These are phyloP conservation scores for Rhodotorula sp. DNA, from an alignment of 1,284 basidiomycete genomes.

Conservation along the genomic window DNA sequence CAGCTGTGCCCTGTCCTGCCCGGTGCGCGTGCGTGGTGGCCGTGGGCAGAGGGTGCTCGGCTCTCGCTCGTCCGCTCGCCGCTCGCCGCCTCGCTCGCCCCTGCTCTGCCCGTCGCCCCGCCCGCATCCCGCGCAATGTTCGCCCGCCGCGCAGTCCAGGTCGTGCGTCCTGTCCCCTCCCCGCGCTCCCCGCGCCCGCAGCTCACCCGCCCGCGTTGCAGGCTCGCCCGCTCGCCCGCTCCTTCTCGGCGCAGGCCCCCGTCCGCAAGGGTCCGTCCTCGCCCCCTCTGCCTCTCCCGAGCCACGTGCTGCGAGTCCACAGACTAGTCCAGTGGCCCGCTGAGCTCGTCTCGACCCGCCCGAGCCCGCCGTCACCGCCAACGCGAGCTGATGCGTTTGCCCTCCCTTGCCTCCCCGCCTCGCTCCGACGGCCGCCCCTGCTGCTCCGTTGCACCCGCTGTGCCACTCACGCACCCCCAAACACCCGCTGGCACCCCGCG, in stretches of 20 bases:
- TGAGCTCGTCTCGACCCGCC: not conserved
- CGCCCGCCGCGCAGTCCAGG: constrained; percentile 30
- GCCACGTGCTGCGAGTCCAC: no score
- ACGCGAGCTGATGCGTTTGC: not conserved
- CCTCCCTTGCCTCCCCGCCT: not conserved
- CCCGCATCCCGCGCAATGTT: constrained; percentile 23
- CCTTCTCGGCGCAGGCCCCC: constrained; percentile 29
- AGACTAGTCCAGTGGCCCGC: not conserved
- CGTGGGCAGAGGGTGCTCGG: not conserved
- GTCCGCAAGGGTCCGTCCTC: constrained; percentile 39
- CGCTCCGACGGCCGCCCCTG: not conserved
- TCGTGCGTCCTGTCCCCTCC: constrained; percentile 10
- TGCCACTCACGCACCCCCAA: not conserved
- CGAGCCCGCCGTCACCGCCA: no score
- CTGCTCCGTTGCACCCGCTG: not conserved
- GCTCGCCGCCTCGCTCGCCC: not conserved
- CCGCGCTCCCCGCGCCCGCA: not conserved
- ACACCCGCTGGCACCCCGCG: not conserved
- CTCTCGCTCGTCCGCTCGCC: not conserved
- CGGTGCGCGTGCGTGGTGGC: not conserved
- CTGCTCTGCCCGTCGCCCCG: not conserved
- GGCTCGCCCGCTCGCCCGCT: constrained; percentile 32
- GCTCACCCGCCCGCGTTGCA: constrained; percentile 1
- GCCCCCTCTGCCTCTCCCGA: not conserved
- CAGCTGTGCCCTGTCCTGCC: no score